Evolutionary conservation across 2,329 filamentous ascomycete genomes (phyloP).

Genomic region (Davidsoniella virescens): DNA sequence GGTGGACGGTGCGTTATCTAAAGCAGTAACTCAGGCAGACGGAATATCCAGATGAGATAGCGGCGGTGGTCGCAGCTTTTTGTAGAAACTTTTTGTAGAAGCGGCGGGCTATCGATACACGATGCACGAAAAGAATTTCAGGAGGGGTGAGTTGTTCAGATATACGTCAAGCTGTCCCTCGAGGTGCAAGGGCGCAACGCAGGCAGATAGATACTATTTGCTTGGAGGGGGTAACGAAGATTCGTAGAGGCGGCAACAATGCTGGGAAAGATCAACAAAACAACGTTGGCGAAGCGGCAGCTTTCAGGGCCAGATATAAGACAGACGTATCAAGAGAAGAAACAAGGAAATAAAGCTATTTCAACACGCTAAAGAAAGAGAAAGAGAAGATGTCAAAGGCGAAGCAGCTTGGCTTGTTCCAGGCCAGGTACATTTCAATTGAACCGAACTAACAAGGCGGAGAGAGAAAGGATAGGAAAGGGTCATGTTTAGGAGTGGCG

Average conservation of each 20-base stretch:
- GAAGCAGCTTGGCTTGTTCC: constrained; percentile 1
- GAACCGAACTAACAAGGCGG: not conserved
- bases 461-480: not conserved
- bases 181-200: not conserved
- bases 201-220: not conserved
- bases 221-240: not conserved
- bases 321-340: not conserved
- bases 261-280: not conserved
- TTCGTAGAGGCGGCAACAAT: not conserved
- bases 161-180: too few relatives aligned
- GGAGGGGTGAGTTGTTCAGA: constrained; percentile 1
- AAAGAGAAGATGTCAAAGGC: constrained; percentile 1
- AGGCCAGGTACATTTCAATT: constrained; percentile 1
- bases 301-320: not conserved
- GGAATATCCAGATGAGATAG: not conserved
- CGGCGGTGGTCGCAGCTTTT: not conserved
- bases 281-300: not conserved
- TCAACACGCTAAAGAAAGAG: not conserved
- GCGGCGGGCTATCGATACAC: not conserved
- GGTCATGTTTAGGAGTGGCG: constrained; percentile 8
- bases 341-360: not conserved
- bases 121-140: not conserved
- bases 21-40: too few relatives aligned
- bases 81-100: not conserved
- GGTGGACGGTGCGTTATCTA: not conserved